Conservation (phyloP, 169 alveolate species). For the Neospora caninum region DNA sequence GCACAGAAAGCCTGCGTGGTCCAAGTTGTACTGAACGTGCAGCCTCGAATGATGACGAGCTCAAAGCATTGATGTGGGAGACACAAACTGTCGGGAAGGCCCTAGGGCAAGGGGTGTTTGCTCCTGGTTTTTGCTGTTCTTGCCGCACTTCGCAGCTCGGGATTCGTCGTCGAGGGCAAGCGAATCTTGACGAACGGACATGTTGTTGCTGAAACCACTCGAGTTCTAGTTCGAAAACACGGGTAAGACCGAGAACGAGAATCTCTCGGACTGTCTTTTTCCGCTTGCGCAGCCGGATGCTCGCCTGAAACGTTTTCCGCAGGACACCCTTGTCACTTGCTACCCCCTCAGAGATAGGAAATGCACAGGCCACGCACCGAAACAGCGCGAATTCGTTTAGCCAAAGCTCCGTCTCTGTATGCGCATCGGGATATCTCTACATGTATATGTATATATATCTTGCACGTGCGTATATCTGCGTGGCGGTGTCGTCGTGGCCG, state of each 20-base stretch:
- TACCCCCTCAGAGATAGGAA: neutral
- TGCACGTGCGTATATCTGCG: neutral
- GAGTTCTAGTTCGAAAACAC: constrained; percentile 84
- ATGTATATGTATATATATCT: neutral
- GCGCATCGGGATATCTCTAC: too few relatives aligned
- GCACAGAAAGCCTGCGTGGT: too few relatives aligned
- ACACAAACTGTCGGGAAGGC: too few relatives aligned
- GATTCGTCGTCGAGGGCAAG: constrained; percentile 79
- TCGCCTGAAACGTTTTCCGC: neutral
- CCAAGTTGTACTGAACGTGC: neutral
- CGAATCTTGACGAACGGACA: constrained; percentile 87
- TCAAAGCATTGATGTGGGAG: too few relatives aligned
- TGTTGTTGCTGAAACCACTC: constrained; percentile 80
- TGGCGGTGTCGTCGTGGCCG: too few relatives aligned
- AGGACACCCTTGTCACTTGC: neutral
- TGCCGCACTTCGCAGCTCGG: constrained; percentile 74
- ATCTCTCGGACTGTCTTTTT: neutral
- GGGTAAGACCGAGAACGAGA: constrained; percentile 72
- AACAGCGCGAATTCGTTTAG: too few relatives aligned
- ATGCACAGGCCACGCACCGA: neutral
- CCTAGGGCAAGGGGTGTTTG: too few relatives aligned
- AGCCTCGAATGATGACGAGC: too few relatives aligned
- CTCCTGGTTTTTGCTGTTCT: too few relatives aligned
- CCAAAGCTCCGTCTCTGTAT: too few relatives aligned
- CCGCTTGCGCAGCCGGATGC: neutral